phyloP scores from a whole-genome alignment of 2,329 filamentous ascomycete genomes.

The Aphanocladium album region DNA sequence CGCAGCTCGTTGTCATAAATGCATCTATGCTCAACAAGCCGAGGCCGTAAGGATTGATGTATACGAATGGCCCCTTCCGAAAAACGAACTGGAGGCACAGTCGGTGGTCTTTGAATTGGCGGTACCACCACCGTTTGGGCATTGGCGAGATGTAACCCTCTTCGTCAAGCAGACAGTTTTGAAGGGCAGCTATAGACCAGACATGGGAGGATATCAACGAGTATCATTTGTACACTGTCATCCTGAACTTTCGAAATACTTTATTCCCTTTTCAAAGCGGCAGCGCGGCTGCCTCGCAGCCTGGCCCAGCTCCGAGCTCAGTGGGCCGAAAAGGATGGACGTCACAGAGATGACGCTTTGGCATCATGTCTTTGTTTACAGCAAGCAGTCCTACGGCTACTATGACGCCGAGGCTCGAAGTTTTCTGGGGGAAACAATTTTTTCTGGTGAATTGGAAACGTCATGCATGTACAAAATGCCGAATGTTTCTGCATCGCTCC shows the following conservation, averaged over 20 bases:
- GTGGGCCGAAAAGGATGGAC: background rate
- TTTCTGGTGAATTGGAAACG: background rate
- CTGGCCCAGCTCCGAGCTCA: background rate
- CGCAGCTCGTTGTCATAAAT: slow-evolving; percentile 28
- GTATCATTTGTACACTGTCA: slow-evolving; percentile 8
- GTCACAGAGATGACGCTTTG: background rate
- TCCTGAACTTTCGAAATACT: background rate
- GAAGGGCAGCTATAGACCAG: background rate
- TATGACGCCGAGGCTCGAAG: background rate
- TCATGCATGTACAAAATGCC: slow-evolving; percentile 39
- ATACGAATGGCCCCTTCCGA: slow-evolving; percentile 53
- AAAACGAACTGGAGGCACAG: slow-evolving; percentile 26
- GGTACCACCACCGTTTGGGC: slow-evolving; percentile 32
- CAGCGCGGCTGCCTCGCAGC: background rate
- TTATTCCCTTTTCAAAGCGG: background rate
- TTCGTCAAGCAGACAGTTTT: slow-evolving; percentile 35
- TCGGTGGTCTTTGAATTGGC: slow-evolving; percentile 49
- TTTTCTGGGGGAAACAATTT: background rate
- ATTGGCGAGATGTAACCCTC: slow-evolving; percentile 44
- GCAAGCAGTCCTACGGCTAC: background rate
- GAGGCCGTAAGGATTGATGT: slow-evolving; percentile 37
- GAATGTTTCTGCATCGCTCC: slow-evolving; percentile 26
- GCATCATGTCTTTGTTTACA: background rate
- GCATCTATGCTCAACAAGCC: slow-evolving; percentile 26
- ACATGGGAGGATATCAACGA: background rate